These are phyloP conservation scores for Laburnicola sp. DNA, from an alignment of 2,329 filamentous ascomycete species.

Conservation along the genomic window DNA sequence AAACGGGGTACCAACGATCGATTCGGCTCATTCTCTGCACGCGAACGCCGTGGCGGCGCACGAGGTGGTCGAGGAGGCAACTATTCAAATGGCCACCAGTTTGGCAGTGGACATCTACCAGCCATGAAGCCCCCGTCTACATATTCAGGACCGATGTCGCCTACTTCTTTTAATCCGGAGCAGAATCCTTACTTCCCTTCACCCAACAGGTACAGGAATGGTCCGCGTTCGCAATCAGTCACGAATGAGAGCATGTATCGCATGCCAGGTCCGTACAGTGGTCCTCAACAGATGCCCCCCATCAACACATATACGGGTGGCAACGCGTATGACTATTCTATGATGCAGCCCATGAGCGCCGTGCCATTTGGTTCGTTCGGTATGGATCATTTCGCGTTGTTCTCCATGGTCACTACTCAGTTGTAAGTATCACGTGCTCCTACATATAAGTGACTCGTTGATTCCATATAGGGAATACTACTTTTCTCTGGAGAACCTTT, in stretches of 20 bases:
- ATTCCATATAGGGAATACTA: slow-evolving; percentile 79
- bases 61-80: slow-evolving; percentile 50
- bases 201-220: slow-evolving; percentile 51
- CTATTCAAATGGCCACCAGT: slow-evolving; percentile 43
- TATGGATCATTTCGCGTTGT: slow-evolving; percentile 59
- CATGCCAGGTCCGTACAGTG: slow-evolving; percentile 37
- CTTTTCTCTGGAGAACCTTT: slow-evolving; percentile 92
- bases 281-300: slow-evolving; percentile 46
- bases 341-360: slow-evolving; percentile 60
- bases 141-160: slow-evolving; percentile 44
- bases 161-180: slow-evolving; percentile 42
- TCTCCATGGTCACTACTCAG: slow-evolving; percentile 63
- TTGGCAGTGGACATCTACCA: slow-evolving; percentile 46
- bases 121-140: slow-evolving; percentile 36
- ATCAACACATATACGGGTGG: slow-evolving; percentile 56
- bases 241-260: slow-evolving; percentile 59
- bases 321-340: slow-evolving; percentile 59
- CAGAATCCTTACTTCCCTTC: slow-evolving; percentile 38
- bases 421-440: slow-evolving; percentile 49
- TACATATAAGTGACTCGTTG: neutral
- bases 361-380: slow-evolving; percentile 62
- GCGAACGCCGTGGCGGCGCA: slow-evolving; percentile 54
- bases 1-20: slow-evolving; percentile 33
- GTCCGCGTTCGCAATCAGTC: slow-evolving; percentile 64
- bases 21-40: slow-evolving; percentile 42